Evolutionary conservation across 108 stramenopile species (phyloP).

Genomic region (Bacterosira constricta): DNA sequence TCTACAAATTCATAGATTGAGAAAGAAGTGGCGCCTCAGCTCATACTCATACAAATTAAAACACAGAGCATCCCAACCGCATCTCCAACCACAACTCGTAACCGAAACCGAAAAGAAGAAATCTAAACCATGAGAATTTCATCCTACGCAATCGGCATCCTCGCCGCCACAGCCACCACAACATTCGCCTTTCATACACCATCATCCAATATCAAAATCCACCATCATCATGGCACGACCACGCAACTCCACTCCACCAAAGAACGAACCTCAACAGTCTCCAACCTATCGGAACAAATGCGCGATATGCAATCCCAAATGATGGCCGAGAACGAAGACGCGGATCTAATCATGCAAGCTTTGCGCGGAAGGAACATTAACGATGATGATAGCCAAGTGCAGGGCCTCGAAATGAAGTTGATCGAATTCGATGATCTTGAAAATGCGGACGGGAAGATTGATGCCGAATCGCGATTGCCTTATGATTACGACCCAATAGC

Average conservation of each 20-base stretch:
- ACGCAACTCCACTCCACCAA: conserved; percentile 7
- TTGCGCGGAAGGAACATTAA: conserved; percentile 86
- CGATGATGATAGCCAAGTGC: conserved; percentile 82
- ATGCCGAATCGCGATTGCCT: conserved; percentile 61
- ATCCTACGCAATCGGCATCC: conserved; percentile 9
- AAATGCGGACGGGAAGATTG: neutral
- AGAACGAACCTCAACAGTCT: conserved; percentile 17
- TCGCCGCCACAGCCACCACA: neutral
- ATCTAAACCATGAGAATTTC: conserved; percentile 21
- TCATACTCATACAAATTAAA: neutral
- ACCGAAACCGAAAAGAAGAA: neutral
- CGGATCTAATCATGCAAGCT: conserved; percentile 75
- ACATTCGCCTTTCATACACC: conserved; percentile 17
- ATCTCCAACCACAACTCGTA: neutral
- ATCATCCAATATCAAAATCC: neutral
- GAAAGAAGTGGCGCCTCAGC: too few species aligned
- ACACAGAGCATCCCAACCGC: neutral
- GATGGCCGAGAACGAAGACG: conserved; percentile 69
- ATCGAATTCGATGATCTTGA: conserved; percentile 64
- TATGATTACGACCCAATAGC: conserved; percentile 83
- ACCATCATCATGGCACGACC: neutral
- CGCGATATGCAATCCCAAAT: conserved; percentile 46
- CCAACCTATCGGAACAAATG: conserved; percentile 39
- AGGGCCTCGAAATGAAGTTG: conserved; percentile 83
- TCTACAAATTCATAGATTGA: neutral